Evolutionary conservation across 2,329 filamentous ascomycete species (phyloP), one percentile per base, ranked within the genome.

Genomic region (Uncinocarpus reesii): DNA sequence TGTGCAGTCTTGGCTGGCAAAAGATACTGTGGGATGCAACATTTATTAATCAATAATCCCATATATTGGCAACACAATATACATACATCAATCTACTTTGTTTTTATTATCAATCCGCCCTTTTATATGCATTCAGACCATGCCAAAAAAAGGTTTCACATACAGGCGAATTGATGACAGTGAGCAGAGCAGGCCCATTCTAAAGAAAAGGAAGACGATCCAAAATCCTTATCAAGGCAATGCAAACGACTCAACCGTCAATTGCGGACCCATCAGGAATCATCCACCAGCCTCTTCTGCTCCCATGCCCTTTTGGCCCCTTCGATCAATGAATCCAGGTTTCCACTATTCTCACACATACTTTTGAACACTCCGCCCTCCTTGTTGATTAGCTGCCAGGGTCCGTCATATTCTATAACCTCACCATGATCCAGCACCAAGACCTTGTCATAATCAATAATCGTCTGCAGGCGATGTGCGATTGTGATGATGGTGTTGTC

Each of bases 381-480:
- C 58, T 81, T 82, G 60, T 75, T 77, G 54, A 95, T 76, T 44
- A 98, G 71, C 56, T 86, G 81, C 71, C 83, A 88, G 0, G 92
- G 92, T 60, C 94, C 84, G n/a, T 81, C 92, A 62, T 79, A 98
- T 68, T 98, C 90, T 4, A 92, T 77, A 16, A 96, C 83, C 51
- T 78, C 69, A 7, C 92, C 92, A 63, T 89, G 86, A 60, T 98
- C 92, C 3, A 98, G 73, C 10, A 98, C 89, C 13, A 98, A 72
- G 11, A 98, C 90, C 71, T 94, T 95, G 70, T 98, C 92, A 61
- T 96, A 98, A 64, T 98, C 92, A 23, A 92, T 89, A 65, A 98
- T 96, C 0, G 92, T 98, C 63, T 95, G 88, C 55, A 98, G 73
- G 15, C 92, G 80, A 67, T 98, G 92, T 0, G 92, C 92, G 60